Base-by-base conservation (phyloP, 352 stramenopile species). In the Pythium brachiatum region DNA sequence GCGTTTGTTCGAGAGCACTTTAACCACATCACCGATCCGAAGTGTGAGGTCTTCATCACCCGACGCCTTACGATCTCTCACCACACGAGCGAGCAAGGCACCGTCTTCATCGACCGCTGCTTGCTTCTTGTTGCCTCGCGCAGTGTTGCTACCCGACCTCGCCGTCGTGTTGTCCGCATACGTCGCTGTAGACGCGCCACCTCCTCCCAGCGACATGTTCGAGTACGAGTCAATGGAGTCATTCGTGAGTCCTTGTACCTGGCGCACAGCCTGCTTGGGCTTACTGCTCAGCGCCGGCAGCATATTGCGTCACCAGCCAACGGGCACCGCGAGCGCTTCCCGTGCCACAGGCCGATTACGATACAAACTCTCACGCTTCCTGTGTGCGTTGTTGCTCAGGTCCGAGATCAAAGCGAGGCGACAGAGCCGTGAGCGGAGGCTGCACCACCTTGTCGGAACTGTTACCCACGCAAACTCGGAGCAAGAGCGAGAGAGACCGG, bases 191-290 rank as follows among this genome's bases (percentile, higher is more conserved):
- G 43, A 59, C 34, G 25, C 38, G 38, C n/a, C 68, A 43, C 3
- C 60, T 50, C 27, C 54, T 13, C 64, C 57, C n/a, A 80, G 55
- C 5, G 79, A 68, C 48, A 74, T 85, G 54, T 91, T 89, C 26
- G 83, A 78, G 57, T 95, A 95, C 53, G 83, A 79, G 62, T 95
- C 86, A 70, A 95, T 95, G 39, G 83, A 91, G 73, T 93, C 86
- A 75, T 95, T 84, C 46, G 79, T 86, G 62, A 95, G 78, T 7
- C 84, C 81, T 55, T 90, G 76, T 31, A 95, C 74, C 58, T 95
- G 86, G 31, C 85, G 82, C 48, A 88, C 73, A n/a, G 78, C 73
- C 71, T 93, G 81, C 74, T 93, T 95, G 41, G 86, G 83, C 60
- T 89, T 89, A 53, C 83, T 87, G 31, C 79, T 91, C 62, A 95